Conservation (phyloP, 2,329 filamentous ascomycete species). For the Endoconidiophora laricicola region DNA sequence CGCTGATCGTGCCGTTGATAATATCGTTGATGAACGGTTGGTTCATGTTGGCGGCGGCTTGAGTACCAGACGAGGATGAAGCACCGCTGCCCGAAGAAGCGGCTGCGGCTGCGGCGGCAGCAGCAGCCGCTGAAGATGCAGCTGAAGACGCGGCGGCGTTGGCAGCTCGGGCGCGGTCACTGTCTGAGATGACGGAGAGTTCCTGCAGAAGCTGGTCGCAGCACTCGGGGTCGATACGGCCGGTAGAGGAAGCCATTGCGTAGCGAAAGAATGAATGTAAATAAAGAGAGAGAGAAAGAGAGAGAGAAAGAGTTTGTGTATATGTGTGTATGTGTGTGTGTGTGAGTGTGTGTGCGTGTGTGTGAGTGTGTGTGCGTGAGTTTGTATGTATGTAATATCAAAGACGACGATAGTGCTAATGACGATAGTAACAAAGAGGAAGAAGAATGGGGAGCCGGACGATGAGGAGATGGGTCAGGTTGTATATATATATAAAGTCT, state of each 20-base stretch:
- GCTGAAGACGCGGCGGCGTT: slow-evolving; percentile 1
- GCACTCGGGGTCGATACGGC: slow-evolving; percentile 9
- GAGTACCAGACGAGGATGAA: neutral
- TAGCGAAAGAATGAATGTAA: neutral
- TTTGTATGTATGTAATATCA: neutral
- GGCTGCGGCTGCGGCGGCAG: neutral
- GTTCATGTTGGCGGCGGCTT: slow-evolving; percentile 6
- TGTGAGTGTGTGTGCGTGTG: neutral
- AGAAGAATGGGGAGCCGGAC: too few relatives aligned
- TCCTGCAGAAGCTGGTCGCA: slow-evolving; percentile 12
- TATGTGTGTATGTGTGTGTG: neutral
- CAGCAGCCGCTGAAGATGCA: slow-evolving; percentile 1
- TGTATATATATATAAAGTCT: too few relatives aligned
- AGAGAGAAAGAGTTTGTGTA: neutral
- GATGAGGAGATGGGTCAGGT: too few relatives aligned
- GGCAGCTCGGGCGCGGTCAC: slow-evolving; percentile 1
- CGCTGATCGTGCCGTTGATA: slow-evolving; percentile 10
- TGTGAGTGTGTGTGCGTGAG: neutral
- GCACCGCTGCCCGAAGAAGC: neutral
- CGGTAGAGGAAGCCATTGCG: slow-evolving; percentile 3
- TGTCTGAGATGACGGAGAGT: slow-evolving; percentile 9
- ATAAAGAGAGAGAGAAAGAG: neutral
- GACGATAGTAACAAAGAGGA: too few relatives aligned
- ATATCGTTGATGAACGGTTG: slow-evolving; percentile 9
- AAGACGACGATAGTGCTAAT: neutral